Conservation (phyloP, 352 stramenopile species). For the Globisporangium okanoganense region DNA sequence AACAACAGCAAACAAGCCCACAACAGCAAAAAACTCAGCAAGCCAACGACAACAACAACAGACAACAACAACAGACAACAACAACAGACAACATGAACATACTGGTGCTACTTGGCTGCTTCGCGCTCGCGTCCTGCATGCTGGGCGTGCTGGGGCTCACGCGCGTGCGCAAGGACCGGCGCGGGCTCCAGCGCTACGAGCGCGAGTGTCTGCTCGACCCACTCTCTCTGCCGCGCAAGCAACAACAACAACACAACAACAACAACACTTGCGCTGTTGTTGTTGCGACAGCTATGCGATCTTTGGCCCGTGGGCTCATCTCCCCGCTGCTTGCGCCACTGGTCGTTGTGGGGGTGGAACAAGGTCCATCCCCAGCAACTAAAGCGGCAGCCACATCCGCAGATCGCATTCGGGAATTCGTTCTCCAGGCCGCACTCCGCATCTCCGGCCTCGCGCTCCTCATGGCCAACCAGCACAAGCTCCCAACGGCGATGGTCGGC, state of each 20-base stretch:
- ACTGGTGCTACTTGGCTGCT: conserved; percentile 12
- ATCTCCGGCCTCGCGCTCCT: conserved; percentile 16
- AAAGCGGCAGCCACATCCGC: too few species aligned
- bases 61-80: background rate
- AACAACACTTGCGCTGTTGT: too few species aligned
- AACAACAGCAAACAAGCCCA: conserved; percentile 1
- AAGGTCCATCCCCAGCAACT: background rate
- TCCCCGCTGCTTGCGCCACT: conserved; percentile 12
- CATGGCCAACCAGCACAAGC: conserved; percentile 25
- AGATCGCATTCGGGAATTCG: conserved; percentile 7
- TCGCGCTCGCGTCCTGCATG: conserved; percentile 14
- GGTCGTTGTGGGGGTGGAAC: conserved; percentile 6
- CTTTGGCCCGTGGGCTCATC: conserved; percentile 9
- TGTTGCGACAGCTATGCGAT: background rate
- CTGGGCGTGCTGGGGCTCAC: conserved; percentile 21
- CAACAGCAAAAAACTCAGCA: background rate
- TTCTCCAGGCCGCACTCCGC: background rate
- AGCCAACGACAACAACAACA: background rate
- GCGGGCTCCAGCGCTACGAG: conserved; percentile 24
- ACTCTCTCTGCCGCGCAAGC: conserved; percentile 2
- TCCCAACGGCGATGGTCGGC: background rate
- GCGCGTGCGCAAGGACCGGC: conserved; percentile 23
- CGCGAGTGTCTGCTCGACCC: conserved; percentile 3
- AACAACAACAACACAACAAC: conserved; percentile 1
- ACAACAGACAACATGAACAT: conserved; percentile 9